Evolutionary conservation across 2,329 filamentous ascomycete genomes (phyloP).

Genomic region (Fusarium nelsonii): DNA sequence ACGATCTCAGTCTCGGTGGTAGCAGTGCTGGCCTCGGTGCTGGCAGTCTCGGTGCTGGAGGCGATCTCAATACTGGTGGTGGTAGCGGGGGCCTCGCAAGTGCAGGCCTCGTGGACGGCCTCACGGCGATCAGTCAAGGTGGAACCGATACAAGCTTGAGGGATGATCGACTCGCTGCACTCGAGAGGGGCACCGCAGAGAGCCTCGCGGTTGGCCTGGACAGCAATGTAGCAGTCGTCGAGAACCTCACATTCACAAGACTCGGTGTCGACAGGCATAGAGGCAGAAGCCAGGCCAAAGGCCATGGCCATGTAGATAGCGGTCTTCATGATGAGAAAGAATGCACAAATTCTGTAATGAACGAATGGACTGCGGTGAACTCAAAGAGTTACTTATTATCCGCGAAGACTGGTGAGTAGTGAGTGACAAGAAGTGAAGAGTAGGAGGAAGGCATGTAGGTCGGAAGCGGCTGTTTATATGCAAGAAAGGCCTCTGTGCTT

Average conservation of each 20-base stretch:
- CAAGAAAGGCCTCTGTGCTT: constrained; percentile 13
- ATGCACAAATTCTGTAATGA: constrained; percentile 47
- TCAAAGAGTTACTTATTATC: constrained; percentile 43
- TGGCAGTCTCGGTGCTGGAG: constrained; percentile 7
- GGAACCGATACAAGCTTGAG: not conserved
- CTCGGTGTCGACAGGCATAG: not conserved
- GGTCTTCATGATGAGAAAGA: constrained; percentile 51
- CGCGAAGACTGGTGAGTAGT: constrained; percentile 37
- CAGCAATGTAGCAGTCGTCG: constrained; percentile 21
- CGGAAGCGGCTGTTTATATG: constrained; percentile 43
- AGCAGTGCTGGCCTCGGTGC: constrained; percentile 13
- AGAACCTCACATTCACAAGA: constrained; percentile 16
- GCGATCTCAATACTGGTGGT: not conserved
- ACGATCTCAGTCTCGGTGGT: constrained; percentile 19
- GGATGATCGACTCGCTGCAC: not conserved
- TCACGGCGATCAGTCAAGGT: not conserved
- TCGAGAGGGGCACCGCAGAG: not conserved
- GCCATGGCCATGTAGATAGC: constrained; percentile 48
- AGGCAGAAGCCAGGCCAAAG: constrained; percentile 46
- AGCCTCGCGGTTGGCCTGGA: rapidly evolving
- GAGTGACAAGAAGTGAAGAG: constrained; percentile 37
- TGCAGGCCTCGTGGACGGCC: not conserved
- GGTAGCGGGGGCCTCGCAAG: not conserved
- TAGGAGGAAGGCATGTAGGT: constrained; percentile 4
- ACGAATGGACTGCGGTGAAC: constrained; percentile 48